A percentile compares a stretch with the other conserved stretches of the same genome.
phyloP scores from a whole-genome alignment of 805 yeast species.

The Ogataea wickerhamii region DNA sequence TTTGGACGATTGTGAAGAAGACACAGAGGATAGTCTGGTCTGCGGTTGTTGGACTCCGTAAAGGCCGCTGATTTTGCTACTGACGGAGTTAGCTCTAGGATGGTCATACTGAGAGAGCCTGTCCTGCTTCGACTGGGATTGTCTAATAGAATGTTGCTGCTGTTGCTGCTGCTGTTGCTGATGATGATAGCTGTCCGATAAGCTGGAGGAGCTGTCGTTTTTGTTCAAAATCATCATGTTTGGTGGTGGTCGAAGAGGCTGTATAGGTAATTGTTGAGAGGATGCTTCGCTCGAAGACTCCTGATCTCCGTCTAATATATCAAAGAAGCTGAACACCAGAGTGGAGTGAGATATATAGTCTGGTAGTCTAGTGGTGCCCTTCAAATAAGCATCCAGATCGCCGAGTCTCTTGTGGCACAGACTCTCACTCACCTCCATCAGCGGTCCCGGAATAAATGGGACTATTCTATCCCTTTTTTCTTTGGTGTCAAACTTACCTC shows the following conservation, averaged over 20 bases:
- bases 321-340: slow-evolving; percentile 69
- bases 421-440: slow-evolving; percentile 81
- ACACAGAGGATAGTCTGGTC: slow-evolving; percentile 16
- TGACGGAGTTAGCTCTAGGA: slow-evolving; percentile 15
- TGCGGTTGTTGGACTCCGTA: slow-evolving; percentile 18
- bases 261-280: slow-evolving; percentile 19
- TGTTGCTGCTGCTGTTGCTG: slow-evolving; percentile 26
- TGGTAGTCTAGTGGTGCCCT: slow-evolving; percentile 66
- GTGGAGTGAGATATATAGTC: slow-evolving; percentile 66
- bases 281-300: slow-evolving; percentile 32
- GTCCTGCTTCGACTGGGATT: slow-evolving; percentile 46
- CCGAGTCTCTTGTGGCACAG: slow-evolving; percentile 52
- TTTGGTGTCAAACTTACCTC: slow-evolving; percentile 73
- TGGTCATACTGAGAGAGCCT: slow-evolving; percentile 49
- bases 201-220: slow-evolving; percentile 10
- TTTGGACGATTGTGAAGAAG: slow-evolving; percentile 18
- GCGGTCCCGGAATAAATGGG: slow-evolving; percentile 96
- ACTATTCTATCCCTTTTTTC: slow-evolving; percentile 75
- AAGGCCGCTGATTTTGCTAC: slow-evolving; percentile 23
- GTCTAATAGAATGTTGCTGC: slow-evolving; percentile 25
- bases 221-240: slow-evolving; percentile 26
- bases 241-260: slow-evolving; percentile 32
- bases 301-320: slow-evolving; percentile 59
- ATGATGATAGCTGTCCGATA: background rate
- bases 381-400: slow-evolving; percentile 50